Base-by-base conservation (phyloP, 192 early-diverging fungal genomes). In the Podila epicladia region DNA sequence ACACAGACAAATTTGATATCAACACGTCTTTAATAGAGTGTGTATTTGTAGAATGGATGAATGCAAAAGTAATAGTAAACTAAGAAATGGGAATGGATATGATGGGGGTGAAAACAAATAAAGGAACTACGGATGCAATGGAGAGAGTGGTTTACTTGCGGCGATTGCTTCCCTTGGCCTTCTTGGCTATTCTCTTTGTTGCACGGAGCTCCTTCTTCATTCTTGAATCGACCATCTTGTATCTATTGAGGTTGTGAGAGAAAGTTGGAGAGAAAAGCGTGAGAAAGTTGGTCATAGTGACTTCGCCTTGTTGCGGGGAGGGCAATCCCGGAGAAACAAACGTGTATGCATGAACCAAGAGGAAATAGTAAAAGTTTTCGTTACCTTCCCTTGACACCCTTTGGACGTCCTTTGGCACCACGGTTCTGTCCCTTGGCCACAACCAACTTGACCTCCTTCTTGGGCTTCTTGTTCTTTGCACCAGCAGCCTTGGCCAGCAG, bases 181-280 rank as follows among this genome's bases (percentile, higher is more conserved):
- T 87, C 84, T 93, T 92, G 29, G 74, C 90, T 67, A 85, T 84
- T 66, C 93, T 84, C 89, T 97, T 98, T 62, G 87, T 73, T 2
- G 96, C 95, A 33, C 94, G 90, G 77, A 95, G 82, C 76, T 97
- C 97, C 85, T 96, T 97, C 92, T 97, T 97, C 96, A 99, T 97
- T 51, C 95, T 87, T 67, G 91, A 82, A 85, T 99, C 97, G 6
- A 99, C 96, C 97, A 99, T 99, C 93, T 92, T 93, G 75, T 87
- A 86, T 68, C 76, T 79, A 67, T 50, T 59, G n/a, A n/a, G n/a
- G n/a, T 28, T 5, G 1, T 12, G 5, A 31, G 12, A 64, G n/a
- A 13, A 1, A 58, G 41, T 26, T 15, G n/a, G 13, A 32, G 19
- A 28, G 26, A 53, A 67, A 58, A 67, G 31, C 19, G 31, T 50